Base-by-base conservation (phyloP, 2,329 filamentous ascomycete species). In the Ophiostoma angusticollis region DNA sequence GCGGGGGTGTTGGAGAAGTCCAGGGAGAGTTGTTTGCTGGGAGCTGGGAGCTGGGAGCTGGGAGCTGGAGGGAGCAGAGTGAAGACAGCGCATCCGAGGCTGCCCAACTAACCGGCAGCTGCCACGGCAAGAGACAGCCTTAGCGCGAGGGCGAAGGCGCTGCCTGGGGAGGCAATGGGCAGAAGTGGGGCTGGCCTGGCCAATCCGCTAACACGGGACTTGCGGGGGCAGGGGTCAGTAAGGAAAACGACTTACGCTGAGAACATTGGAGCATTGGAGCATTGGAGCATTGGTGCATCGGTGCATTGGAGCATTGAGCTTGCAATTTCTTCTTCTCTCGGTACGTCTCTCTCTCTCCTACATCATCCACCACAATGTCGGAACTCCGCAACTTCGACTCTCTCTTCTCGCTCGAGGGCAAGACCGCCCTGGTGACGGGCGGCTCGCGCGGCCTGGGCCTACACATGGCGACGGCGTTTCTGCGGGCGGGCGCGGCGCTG, bases 401-500 rank as follows among this genome's bases (percentile, higher is more conserved):
- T 19, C 40, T 56, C 23, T 57, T 58, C 42, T 39, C 42, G 9
- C 42, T 47, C 35, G 42, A 43, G 37, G 45, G 45, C 42, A 47
- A 50, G 42, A 50, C 46, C 14, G 53, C 53, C 29, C 47, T 56
- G 30, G 47, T 56, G 30, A 56, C 52, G 11, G 52, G 53, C 37
- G 54, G 53, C 31, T 74, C 69, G 12, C 59, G 74, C 48, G 74
- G 74, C 30, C 58, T 78, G 9, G 74, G 74, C 36, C 62, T 80
- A 9, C 71, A 80, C 54, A 73, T 74, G 38, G 76, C 76, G 16
- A 78, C 74, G 18, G 76, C 72, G 19, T 69, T 83, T 41, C 67
- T 83, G 31, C 75, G 77, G 60, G 73, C 79, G n/a, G 79, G 80
- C 44, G 78, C 71, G 55, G 72, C 74, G 41, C 77, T 76, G 49